Conservation (phyloP, 805 yeast species). For the Yarrowia divulgata region DNA sequence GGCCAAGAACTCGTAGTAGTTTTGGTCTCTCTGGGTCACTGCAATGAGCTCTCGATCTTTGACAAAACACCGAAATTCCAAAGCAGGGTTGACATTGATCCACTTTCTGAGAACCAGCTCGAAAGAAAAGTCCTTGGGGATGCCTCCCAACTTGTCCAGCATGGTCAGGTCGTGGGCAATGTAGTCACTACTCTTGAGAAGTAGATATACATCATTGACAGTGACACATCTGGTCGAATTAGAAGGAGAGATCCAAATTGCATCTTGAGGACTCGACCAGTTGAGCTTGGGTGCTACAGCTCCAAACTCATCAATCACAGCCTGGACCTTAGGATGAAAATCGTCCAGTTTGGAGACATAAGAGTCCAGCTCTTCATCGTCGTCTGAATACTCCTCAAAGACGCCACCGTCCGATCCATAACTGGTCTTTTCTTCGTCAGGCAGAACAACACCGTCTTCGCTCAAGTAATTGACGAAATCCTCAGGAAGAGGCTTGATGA, state of each 20-base stretch:
- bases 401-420: conserved; percentile 81
- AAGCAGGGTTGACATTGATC: conserved; percentile 83
- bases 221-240: conserved; percentile 75
- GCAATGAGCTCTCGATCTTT: conserved; percentile 69
- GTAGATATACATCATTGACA: conserved; percentile 76
- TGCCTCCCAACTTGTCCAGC: conserved; percentile 53
- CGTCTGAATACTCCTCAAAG: conserved; percentile 50
- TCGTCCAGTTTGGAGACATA: conserved; percentile 56
- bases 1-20: conserved; percentile 74
- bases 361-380: conserved; percentile 45
- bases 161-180: conserved; percentile 84
- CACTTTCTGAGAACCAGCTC: conserved; percentile 84
- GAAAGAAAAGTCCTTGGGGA: conserved; percentile 48
- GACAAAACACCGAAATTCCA: conserved; percentile 90
- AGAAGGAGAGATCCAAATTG: conserved; percentile 86
- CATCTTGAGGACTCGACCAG: conserved; percentile 97
- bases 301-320: conserved; percentile 55
- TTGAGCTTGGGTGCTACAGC: conserved; percentile 86
- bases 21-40: conserved; percentile 84
- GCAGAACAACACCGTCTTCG: conserved; percentile 72
- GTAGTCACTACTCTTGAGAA: conserved; percentile 87
- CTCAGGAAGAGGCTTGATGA: conserved; percentile 65
- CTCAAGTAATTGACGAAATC: conserved; percentile 66
- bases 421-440: conserved; percentile 54
- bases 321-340: conserved; percentile 62